Evolutionary conservation across 2,329 filamentous ascomycete genomes (phyloP).

Genomic region (Calonectria honghensis): DNA sequence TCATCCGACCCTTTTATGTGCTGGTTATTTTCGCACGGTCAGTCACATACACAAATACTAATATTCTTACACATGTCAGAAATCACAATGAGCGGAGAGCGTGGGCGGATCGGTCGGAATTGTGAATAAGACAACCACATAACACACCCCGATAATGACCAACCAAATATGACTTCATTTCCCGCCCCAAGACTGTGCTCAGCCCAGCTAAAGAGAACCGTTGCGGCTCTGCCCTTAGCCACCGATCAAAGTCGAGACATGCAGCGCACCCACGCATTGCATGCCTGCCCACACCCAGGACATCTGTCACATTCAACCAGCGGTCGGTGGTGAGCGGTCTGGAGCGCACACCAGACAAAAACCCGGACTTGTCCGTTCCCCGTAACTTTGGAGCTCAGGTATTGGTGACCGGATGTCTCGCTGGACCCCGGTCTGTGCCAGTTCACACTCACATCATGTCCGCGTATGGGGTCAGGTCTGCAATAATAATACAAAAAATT

Average conservation of each 20-base stretch:
- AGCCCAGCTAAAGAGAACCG: neutral
- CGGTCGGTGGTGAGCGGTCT: conserved; percentile 25
- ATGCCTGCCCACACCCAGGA: neutral
- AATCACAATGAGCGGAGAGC: neutral
- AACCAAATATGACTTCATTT: neutral
- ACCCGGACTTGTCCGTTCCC: conserved; percentile 17
- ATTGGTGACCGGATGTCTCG: conserved; percentile 42
- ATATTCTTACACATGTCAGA: neutral
- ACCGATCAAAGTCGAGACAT: conserved; percentile 29
- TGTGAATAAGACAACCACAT: neutral
- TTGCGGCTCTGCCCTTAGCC: conserved; percentile 32
- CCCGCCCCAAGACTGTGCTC: conserved; percentile 4
- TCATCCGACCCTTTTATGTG: neutral
- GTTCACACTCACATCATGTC: conserved; percentile 34
- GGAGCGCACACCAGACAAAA: conserved; percentile 14
- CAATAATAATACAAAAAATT: conserved; percentile 5
- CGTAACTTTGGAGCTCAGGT: conserved; percentile 18
- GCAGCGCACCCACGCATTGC: conserved; percentile 27
- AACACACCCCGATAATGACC: neutral
- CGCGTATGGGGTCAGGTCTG: conserved; percentile 36
- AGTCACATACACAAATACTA: neutral
- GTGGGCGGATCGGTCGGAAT: neutral
- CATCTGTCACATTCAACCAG: conserved; percentile 25
- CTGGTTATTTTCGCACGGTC: neutral
- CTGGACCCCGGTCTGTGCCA: conserved; percentile 36